A percentile compares a stretch with the other conserved stretches of the same genome.
Evolutionary conservation across 2,329 filamentous ascomycete genomes (phyloP).

Genomic region (Arthroderma uncinatum): DNA sequence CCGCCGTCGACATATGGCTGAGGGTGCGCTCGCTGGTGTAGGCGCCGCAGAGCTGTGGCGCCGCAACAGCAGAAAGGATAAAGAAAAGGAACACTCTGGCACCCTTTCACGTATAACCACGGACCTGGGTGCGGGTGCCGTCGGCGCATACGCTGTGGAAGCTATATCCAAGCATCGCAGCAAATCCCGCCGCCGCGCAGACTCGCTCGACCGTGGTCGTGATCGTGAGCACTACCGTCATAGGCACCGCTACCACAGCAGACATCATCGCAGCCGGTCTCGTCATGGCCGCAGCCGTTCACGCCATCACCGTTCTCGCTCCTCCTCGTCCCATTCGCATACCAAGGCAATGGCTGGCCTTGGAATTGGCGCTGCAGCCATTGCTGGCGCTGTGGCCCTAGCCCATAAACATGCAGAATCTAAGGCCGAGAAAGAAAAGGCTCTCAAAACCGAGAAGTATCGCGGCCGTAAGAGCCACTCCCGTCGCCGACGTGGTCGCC

Average conservation of each 20-base stretch:
- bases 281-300: background rate
- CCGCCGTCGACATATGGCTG: constrained; percentile 48
- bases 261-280: constrained; percentile 9
- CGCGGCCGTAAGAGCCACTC: constrained; percentile 41
- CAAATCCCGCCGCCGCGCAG: constrained; percentile 17
- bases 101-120: constrained; percentile 39
- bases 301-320: constrained; percentile 33
- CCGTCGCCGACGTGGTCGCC: constrained; percentile 29
- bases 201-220: constrained; percentile 32
- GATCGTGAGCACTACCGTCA: constrained; percentile 26
- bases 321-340: constrained; percentile 39
- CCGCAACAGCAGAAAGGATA: constrained; percentile 42
- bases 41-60: constrained; percentile 51
- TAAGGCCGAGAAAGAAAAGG: constrained; percentile 37
- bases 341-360: constrained; percentile 44
- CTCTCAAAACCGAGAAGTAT: constrained; percentile 2
- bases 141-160: constrained; percentile 52
- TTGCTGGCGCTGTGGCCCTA: constrained; percentile 50
- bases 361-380: constrained; percentile 45
- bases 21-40: constrained; percentile 49
- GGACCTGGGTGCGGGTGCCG: constrained; percentile 48
- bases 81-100: constrained; percentile 43
- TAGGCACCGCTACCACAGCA: constrained; percentile 17
- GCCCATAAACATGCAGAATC: constrained; percentile 44
- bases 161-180: constrained; percentile 42